Base-by-base conservation (phyloP, 345 rosid genomes). In the Mallotus nudiflorus region DNA sequence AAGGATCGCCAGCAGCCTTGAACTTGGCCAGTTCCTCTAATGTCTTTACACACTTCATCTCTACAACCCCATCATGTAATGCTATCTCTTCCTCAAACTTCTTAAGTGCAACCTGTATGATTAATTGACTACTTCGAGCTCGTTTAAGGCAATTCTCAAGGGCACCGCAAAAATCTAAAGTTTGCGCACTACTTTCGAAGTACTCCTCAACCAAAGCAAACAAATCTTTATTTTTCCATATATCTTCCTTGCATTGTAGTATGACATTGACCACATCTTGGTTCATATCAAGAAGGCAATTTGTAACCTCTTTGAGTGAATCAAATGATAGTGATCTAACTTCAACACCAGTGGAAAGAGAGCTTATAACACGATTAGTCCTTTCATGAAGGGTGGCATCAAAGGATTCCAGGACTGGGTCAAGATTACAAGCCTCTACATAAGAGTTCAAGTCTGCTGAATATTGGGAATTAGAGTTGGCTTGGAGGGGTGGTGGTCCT, bases 241-340 rank as follows among this genome's bases (percentile, higher is more conserved):
- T 86, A 67, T 92, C 97, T 44, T 85, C 79, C 78, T 85, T 84
- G 80, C 79, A 54, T 22, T 90, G 85, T 9, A 92, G 78, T 40
- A 95, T 92, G 66, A 91, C 83, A 58, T 86, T 81, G 57, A 81
- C 96, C 20, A 83, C 96, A 46, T 88, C 99, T 78, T 90, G 96
- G 72, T 92, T 89, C 93, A 89, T 86, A 20, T 87, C 97, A 22
- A 92, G 89, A 42, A 95, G 84, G 62, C 87, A 77, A 22, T 71
- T 84, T 0, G 88, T 92, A 28, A 89, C 92, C 80, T 88, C 97
- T 68, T 67, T 82, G 73, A 95, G 91, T 0, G 99, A 90, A 66
- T 89, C 92, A 27, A 90, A 86, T 0, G 97, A 91, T 5, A 93
- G 45, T 16, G 91, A 79, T 31, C 77, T 75, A 35, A 79, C 82